These are phyloP conservation scores for Hypericum androsaemum DNA, from an alignment of 345 rosid genomes.

Conservation along the genomic window DNA sequence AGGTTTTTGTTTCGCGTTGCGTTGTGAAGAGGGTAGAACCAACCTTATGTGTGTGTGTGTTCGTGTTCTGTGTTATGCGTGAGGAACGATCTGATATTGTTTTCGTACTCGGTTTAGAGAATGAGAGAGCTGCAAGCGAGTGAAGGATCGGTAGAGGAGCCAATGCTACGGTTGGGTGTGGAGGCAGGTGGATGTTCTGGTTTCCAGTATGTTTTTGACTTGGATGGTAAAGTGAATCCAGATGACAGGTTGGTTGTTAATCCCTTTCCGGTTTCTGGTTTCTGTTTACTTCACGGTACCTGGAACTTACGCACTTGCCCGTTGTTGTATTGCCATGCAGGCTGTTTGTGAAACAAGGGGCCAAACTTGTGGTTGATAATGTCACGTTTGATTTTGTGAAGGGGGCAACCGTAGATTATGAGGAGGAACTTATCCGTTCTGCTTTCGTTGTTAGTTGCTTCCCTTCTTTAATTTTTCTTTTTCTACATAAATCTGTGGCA, in stretches of 20 bases:
- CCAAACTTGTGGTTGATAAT: conserved; percentile 65
- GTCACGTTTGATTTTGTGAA: conserved; percentile 86
- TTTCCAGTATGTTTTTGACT: conserved; percentile 76
- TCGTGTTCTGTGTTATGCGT: too few relatives aligned
- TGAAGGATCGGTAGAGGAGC: conserved; percentile 34
- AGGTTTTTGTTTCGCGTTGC: too few relatives aligned
- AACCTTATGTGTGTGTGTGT: too few relatives aligned
- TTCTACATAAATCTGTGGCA: background rate
- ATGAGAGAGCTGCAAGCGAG: conserved; percentile 66
- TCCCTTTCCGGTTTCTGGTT: background rate
- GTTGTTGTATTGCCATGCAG: conserved; percentile 22
- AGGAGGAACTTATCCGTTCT: conserved; percentile 85
- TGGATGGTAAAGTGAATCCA: conserved; percentile 50
- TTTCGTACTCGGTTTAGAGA: conserved; percentile 29
- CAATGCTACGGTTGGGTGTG: conserved; percentile 79
- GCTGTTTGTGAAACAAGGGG: conserved; percentile 61
- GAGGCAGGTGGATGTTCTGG: conserved; percentile 99
- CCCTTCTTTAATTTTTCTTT: conserved; percentile 4
- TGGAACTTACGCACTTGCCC: background rate
- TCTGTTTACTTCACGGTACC: background rate
- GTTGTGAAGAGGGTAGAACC: too few relatives aligned
- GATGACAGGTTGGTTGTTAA: conserved; percentile 56
- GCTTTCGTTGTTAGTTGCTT: conserved; percentile 54
- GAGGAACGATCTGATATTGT: too few relatives aligned
- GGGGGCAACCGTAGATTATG: conserved; percentile 91